Base-by-base conservation (phyloP, 208 protist species). In the Crithidia expoeki region DNA sequence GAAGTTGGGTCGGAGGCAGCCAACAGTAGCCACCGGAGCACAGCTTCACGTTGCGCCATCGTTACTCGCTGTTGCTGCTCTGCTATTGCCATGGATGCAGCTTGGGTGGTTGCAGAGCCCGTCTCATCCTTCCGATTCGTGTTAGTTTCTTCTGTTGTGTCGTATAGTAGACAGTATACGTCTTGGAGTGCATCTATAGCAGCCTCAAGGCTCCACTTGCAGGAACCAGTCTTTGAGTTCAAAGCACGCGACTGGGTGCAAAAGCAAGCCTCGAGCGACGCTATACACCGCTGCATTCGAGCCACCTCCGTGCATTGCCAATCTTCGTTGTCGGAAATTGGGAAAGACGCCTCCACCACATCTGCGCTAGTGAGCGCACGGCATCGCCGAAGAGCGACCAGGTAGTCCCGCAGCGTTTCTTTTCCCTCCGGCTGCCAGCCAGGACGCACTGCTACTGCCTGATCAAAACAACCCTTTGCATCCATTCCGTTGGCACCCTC, bases 21-120 rank as follows among this genome's bases (percentile, higher is more conserved):
- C 7, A 66, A 14, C 23, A 76, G 46, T 30, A 50, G 32, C 72
- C 72, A 76, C 27, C 64, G 72, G 21, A 76, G 49, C 21, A 76
- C 38, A 36, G 63, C 62, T 60, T 76, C 72, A 10, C 63, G 63
- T 10, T 68, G 72, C 38, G 71, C 36, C 30, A 19, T 19, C 23
- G 71, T 32, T 25, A 50, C 9, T n/a, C 16, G 42, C 19, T 34
- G 11, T 17, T 21, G 7, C 21, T 21, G 17, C 47, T 28, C 47
- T 23, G 44, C 44, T 25, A 14, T 11, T 23, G 60, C 17, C 17
- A 17, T 44, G 4, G 12, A 17, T 28, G 30, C 55, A 4, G 23
- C 53, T 46, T 38, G 36, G 36, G 6, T 23, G 27, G 50, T 19
- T 12, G 52, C 34, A 7, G 34, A n/a, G 7, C 14, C 21, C 9